Base-by-base conservation (phyloP, 2,329 filamentous ascomycete species). In the Gremmenia infestans region DNA sequence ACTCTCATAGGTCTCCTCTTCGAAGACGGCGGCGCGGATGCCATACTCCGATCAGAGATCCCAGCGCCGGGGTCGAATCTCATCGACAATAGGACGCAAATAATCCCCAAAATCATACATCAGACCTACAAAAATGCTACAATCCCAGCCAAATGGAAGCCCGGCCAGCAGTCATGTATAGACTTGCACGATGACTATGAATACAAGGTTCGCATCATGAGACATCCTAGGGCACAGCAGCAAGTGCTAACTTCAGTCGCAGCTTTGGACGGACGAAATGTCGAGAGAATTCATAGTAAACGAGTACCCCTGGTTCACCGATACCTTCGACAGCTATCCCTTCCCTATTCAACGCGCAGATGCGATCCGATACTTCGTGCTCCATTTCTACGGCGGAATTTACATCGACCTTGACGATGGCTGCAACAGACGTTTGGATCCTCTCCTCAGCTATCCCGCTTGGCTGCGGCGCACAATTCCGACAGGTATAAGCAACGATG, bases 401-500 rank as follows among this genome's bases (percentile, higher is more conserved):
- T 93, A 93, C 71, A 84, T 93, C 63, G 89, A 94, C 67, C 74
- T 93, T 48, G 89, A 94, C 71, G 68, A 71, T 53, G 68, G 68
- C 12, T 71, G 69, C 57, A 66, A 67, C 32, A 61, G 69, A 14
- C 61, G 61, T 25, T 66, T 71, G 11, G 86, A 89, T 65, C 85
- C 85, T 52, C 78, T 88, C 14, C 81, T 87, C 55, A 76, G 78
- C 50, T 89, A 88, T 71, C 82, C 83, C 17, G 84, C 86, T 43
- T 89, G 85, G 81, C 77, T 88, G 14, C 83, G 86, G 61, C 82
- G 83, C 61, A 92, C 89, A 0, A 74, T 80, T 2, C 89, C 89
- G 2, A 92, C 88, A 1, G 88, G 88, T 60, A 89, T 92, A 63
- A 88, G 85, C 62, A 92, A 92, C 74, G 88, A 92, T 66, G 86